A percentile compares a stretch with the other conserved stretches of the same genome.
Evolutionary conservation across 331 rosid species (phyloP).

Genomic region (Acacia pycnantha): DNA sequence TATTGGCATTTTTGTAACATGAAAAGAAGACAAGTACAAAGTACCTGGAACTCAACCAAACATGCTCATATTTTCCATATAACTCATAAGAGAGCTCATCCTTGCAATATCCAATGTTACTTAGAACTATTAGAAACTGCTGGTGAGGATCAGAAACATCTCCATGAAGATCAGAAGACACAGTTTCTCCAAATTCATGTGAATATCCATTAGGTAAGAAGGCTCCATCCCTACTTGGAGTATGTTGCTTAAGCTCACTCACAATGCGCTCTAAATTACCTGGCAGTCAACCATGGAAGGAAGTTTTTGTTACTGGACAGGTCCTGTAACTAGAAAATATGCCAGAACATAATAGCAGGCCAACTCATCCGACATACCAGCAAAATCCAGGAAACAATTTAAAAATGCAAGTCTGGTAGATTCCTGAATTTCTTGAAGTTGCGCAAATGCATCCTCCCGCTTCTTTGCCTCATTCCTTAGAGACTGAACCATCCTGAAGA

Average conservation of each 20-base stretch:
- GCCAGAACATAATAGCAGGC: conserved; percentile 13
- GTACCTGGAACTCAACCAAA: conserved; percentile 89
- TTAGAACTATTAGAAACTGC: conserved; percentile 72
- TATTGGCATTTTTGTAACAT: background rate
- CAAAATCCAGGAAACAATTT: conserved; percentile 92
- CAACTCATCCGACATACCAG: conserved; percentile 64
- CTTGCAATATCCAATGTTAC: conserved; percentile 96
- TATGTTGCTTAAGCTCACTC: conserved; percentile 60
- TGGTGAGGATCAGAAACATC: conserved; percentile 73
- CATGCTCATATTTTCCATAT: conserved; percentile 71
- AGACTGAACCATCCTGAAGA: conserved; percentile 79
- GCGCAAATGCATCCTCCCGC: conserved; percentile 81
- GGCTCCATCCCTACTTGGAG: conserved; percentile 53
- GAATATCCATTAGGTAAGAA: conserved; percentile 72
- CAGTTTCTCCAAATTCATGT: conserved; percentile 54
- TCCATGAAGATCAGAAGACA: conserved; percentile 53
- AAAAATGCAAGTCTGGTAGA: conserved; percentile 94
- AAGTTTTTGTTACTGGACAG: conserved; percentile 29
- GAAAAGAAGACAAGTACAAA: conserved; percentile 10
- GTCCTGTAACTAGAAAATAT: conserved; percentile 11
- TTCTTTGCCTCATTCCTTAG: conserved; percentile 77
- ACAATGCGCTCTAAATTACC: conserved; percentile 86
- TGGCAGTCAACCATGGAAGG: conserved; percentile 36
- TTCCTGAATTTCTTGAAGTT: conserved; percentile 90
- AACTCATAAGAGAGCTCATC: conserved; percentile 75